Evolutionary conservation across 129 eudicot species (phyloP).

Genomic region (Flaveria trinervia): DNA sequence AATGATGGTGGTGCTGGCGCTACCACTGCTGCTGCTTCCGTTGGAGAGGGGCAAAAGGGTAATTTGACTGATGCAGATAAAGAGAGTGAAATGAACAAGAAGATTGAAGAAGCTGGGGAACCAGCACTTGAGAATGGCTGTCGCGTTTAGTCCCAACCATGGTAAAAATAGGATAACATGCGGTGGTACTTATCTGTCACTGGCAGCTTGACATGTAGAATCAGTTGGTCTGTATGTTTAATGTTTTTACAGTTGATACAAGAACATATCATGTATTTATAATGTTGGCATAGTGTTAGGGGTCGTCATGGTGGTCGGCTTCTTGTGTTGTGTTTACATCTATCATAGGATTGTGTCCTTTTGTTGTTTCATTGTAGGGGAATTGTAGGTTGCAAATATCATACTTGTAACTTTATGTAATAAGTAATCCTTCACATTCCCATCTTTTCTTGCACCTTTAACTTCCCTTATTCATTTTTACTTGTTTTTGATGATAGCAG

Average conservation of each 20-base stretch:
- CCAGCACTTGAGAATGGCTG: constrained; percentile 49
- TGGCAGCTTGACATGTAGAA: constrained; percentile 43
- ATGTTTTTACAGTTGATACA: constrained; percentile 39
- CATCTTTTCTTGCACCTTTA: constrained; percentile 26
- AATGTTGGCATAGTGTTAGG: constrained; percentile 47
- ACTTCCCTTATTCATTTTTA: neutral
- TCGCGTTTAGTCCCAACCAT: constrained; percentile 34
- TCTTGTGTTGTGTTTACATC: constrained; percentile 31
- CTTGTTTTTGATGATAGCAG: constrained; percentile 2
- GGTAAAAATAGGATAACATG: constrained; percentile 25
- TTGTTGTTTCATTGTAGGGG: constrained; percentile 43
- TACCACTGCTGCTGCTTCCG: neutral
- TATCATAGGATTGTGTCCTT: constrained; percentile 34
- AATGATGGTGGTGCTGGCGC: constrained; percentile 3
- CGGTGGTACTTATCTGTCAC: constrained; percentile 1
- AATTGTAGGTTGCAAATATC: constrained; percentile 50
- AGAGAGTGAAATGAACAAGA: constrained; percentile 4
- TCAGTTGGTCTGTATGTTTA: constrained; percentile 30
- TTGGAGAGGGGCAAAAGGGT: constrained; percentile 34
- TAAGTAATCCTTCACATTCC: constrained; percentile 47
- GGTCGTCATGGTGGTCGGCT: constrained; percentile 30
- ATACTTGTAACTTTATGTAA: constrained; percentile 48
- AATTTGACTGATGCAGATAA: constrained; percentile 13
- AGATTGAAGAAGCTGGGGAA: constrained; percentile 25
- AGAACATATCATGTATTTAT: constrained; percentile 44